These are phyloP conservation scores for Epichloe brachyelytri DNA, from an alignment of 2,329 filamentous ascomycete species.

Conservation along the genomic window DNA sequence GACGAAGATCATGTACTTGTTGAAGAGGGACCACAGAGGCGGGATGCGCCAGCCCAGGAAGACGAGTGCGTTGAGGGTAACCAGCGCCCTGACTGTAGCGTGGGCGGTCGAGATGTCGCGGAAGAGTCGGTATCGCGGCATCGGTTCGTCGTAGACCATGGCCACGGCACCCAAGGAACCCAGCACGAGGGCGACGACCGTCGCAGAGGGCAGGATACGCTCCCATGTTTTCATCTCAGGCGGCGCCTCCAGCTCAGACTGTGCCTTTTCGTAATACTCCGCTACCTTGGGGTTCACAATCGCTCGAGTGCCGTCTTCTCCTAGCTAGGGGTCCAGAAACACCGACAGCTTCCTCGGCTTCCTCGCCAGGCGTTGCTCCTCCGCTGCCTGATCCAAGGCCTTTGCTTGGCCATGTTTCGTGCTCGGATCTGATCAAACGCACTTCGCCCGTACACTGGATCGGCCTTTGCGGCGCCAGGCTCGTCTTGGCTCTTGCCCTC, in stretches of 20 bases:
- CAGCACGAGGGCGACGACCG: slow-evolving; percentile 32
- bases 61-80: slow-evolving; percentile 45
- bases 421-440: slow-evolving; percentile 44
- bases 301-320: slow-evolving; percentile 23
- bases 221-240: slow-evolving; percentile 37
- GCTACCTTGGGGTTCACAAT: slow-evolving; percentile 26
- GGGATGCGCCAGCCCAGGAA: slow-evolving; percentile 50
- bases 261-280: slow-evolving; percentile 31
- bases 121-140: slow-evolving; percentile 37
- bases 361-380: slow-evolving; percentile 28
- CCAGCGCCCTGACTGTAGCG: slow-evolving; percentile 50
- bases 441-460: slow-evolving; percentile 45
- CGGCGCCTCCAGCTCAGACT: slow-evolving; percentile 36
- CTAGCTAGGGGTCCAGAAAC: slow-evolving; percentile 29
- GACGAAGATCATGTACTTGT: slow-evolving; percentile 53
- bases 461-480: slow-evolving; percentile 16
- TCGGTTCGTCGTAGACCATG: slow-evolving; percentile 41
- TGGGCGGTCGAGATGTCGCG: slow-evolving; percentile 48
- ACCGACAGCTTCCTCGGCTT: slow-evolving; percentile 25
- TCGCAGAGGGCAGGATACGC: slow-evolving; percentile 42
- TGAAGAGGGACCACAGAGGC: slow-evolving; percentile 51
- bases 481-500: slow-evolving; percentile 10
- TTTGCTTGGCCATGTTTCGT: slow-evolving; percentile 35
- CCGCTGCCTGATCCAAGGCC: slow-evolving; percentile 30
- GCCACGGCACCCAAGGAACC: slow-evolving; percentile 30